A percentile compares a stretch with the other conserved stretches of the same genome.
Evolutionary conservation across 1,284 basidiomycete genomes (phyloP).

Genomic region (Acaromyces ingoldii): DNA sequence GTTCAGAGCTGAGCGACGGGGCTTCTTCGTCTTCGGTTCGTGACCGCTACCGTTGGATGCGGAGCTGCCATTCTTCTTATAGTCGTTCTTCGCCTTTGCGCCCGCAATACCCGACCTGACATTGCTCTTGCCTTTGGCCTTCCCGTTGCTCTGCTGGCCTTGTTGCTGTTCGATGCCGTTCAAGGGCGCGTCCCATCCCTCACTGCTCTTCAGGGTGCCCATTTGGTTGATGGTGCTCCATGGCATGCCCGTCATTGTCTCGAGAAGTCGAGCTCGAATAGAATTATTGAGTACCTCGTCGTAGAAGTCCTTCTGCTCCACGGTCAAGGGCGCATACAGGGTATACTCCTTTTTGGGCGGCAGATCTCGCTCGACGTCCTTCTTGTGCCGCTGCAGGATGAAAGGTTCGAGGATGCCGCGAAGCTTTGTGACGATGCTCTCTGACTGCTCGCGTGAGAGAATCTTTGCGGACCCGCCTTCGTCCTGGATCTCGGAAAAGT

Average conservation of each 20-base stretch:
- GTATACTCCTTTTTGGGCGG: slow-evolving; percentile 59
- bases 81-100: slow-evolving; percentile 9
- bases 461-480: slow-evolving; percentile 15
- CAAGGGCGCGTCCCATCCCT: slow-evolving; percentile 10
- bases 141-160: neutral
- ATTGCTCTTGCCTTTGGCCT: slow-evolving; percentile 5
- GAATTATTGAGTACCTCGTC: slow-evolving; percentile 56
- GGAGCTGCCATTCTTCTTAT: slow-evolving; percentile 9
- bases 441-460: slow-evolving; percentile 59
- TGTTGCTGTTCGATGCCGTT: slow-evolving; percentile 14
- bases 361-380: slow-evolving; percentile 40
- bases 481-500: slow-evolving; percentile 42
- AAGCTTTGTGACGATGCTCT: slow-evolving; percentile 52
- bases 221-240: slow-evolving; percentile 30
- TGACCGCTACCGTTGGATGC: neutral
- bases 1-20: too few species aligned
- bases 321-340: slow-evolving; percentile 80
- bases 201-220: neutral
- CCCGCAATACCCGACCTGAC: neutral
- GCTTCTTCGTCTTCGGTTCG: neutral
- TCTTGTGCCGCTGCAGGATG: slow-evolving; percentile 42
- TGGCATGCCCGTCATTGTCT: slow-evolving; percentile 35
- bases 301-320: slow-evolving; percentile 76
- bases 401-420: slow-evolving; percentile 49
- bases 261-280: slow-evolving; percentile 39